Evolutionary conservation across 1,139 yeast species (phyloP).

Genomic region (Pichia sp.): DNA sequence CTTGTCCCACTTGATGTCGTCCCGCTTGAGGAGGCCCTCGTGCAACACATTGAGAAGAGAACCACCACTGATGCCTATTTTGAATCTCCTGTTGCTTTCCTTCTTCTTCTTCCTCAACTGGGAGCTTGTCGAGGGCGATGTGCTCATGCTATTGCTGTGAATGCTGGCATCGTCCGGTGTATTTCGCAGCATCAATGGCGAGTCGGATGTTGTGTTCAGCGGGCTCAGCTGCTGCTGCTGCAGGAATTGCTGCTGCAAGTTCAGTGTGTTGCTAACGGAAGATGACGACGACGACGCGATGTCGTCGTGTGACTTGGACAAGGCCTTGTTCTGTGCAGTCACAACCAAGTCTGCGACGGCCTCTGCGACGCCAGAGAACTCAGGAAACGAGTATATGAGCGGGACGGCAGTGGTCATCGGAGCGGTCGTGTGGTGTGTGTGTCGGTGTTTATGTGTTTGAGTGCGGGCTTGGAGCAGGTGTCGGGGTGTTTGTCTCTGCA

Average conservation of each 20-base stretch:
- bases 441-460: not conserved
- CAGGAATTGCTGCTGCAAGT: conserved; percentile 6
- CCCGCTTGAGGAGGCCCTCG: conserved; percentile 73
- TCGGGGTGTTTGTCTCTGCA: no score
- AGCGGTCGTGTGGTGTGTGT: not conserved
- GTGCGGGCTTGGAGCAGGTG: not conserved
- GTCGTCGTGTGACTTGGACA: conserved; percentile 25
- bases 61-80: conserved; percentile 91
- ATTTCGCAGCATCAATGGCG: conserved; percentile 2
- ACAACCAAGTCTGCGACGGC: conserved; percentile 91
- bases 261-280: not conserved
- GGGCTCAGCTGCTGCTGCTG: conserved; percentile 5
- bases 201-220: not conserved
- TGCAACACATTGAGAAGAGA: conserved; percentile 79
- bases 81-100: conserved; percentile 62
- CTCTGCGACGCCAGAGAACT: conserved; percentile 83
- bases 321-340: conserved; percentile 69
- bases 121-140: conserved; percentile 11
- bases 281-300: not conserved
- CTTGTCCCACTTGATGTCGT: conserved; percentile 75
- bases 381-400: conserved; percentile 84
- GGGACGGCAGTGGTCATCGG: conserved; percentile 90
- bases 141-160: conserved; percentile 5
- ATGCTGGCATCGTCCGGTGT: not conserved
- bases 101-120: conserved; percentile 40